Percentiles rank a stretch among this genome's conserved stretches.
Evolutionary conservation across 2,329 filamentous ascomycete species (phyloP).

Genomic region (Fonsecaea erecta): DNA sequence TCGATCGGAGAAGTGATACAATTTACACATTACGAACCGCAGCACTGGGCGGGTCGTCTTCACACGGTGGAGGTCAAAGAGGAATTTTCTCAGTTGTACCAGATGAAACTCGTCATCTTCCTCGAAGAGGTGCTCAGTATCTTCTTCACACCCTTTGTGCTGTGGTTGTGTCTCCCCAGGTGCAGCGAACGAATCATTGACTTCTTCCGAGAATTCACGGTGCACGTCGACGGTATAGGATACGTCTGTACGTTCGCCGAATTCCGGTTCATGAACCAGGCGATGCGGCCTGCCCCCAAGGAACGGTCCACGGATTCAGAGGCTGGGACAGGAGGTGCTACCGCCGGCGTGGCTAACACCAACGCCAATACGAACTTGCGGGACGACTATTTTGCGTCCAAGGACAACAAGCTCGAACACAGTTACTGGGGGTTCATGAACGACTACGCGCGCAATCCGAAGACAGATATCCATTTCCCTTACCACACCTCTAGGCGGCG

Average conservation of each 20-base stretch:
- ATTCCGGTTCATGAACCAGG: constrained; percentile 90
- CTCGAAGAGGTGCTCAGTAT: constrained; percentile 91
- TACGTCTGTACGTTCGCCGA: constrained; percentile 97
- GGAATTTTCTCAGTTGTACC: constrained; percentile 89
- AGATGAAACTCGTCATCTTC: constrained; percentile 90
- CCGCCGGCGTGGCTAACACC: constrained; percentile 48
- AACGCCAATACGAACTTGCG: constrained; percentile 53
- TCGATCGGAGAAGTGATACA: constrained; percentile 87
- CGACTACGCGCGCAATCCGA: constrained; percentile 80
- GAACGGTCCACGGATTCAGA: constrained; percentile 40
- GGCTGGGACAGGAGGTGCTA: constrained; percentile 1
- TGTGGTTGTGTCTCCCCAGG: constrained; percentile 82
- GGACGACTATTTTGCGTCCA: constrained; percentile 91
- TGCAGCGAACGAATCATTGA: constrained; percentile 93
- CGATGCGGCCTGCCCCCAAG: constrained; percentile 45
- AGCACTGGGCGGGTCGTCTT: constrained; percentile 85
- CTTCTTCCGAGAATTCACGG: constrained; percentile 96
- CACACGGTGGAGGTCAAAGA: constrained; percentile 91
- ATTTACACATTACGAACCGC: constrained; percentile 89
- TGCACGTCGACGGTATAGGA: constrained; percentile 93
- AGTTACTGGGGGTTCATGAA: constrained; percentile 95
- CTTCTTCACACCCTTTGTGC: constrained; percentile 84
- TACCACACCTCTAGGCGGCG: constrained; percentile 59
- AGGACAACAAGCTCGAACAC: constrained; percentile 97
- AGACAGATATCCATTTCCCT: constrained; percentile 67